phyloP scores from a whole-genome alignment of 805 yeast genomes.

The Ogataea corticis region DNA sequence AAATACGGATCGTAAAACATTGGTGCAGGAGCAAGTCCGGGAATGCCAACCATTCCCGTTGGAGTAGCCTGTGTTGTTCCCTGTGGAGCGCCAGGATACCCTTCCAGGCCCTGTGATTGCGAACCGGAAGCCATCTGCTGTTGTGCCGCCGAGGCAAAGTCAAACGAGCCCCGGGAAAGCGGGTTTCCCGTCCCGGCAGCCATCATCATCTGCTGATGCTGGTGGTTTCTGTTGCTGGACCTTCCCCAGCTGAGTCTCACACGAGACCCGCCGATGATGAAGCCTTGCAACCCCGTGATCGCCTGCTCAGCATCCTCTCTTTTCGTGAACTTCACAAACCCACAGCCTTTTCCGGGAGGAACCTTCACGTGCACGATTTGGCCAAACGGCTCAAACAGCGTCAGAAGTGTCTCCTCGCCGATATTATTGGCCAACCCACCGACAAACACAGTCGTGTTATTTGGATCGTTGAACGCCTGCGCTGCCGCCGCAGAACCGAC shows the following conservation, averaged over 20 bases:
- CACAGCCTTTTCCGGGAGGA: constrained; percentile 80
- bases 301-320: constrained; percentile 78
- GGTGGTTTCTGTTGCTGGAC: constrained; percentile 32
- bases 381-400: constrained; percentile 76
- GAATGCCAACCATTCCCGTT: constrained; percentile 27
- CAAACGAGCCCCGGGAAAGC: constrained; percentile 25
- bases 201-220: constrained; percentile 22
- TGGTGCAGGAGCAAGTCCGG: constrained; percentile 33
- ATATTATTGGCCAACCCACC: constrained; percentile 69
- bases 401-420: constrained; percentile 57
- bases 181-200: constrained; percentile 22
- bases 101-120: constrained; percentile 21
- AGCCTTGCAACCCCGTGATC: constrained; percentile 77
- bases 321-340: constrained; percentile 66
- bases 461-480: constrained; percentile 49
- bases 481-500: constrained; percentile 19
- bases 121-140: constrained; percentile 18
- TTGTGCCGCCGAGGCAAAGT: constrained; percentile 19
- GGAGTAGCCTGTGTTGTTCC: constrained; percentile 25
- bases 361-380: constrained; percentile 65
- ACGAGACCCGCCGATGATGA: constrained; percentile 69
- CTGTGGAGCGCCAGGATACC: constrained; percentile 15
- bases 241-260: constrained; percentile 79
- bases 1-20: constrained; percentile 36
- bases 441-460: constrained; percentile 73